phyloP scores from a whole-genome alignment of 2,329 filamentous ascomycete species.

The Fusarium compactum region DNA sequence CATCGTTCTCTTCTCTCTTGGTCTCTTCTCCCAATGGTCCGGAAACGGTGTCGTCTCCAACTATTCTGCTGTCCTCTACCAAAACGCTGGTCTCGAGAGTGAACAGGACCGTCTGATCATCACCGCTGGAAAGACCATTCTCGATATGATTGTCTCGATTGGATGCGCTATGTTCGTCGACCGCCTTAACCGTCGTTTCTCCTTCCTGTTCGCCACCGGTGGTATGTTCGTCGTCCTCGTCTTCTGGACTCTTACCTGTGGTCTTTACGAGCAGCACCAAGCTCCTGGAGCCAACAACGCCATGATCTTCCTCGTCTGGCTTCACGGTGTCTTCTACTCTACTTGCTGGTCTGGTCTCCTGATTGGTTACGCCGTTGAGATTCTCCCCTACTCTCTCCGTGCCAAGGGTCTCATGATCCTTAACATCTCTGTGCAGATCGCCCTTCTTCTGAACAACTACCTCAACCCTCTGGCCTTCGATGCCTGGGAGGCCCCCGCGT shows the following conservation, averaged over 20 bases:
- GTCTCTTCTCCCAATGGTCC: conserved; percentile 75
- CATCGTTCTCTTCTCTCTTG: conserved; percentile 70
- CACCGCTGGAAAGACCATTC: conserved; percentile 68
- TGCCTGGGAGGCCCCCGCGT: background rate
- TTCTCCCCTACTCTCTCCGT: conserved; percentile 69
- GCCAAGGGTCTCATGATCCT: conserved; percentile 72
- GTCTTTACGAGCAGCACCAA: conserved; percentile 61
- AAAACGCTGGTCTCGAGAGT: conserved; percentile 68
- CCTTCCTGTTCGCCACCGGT: conserved; percentile 63
- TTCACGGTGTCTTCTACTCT: conserved; percentile 70
- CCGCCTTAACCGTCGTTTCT: conserved; percentile 63
- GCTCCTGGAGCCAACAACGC: conserved; percentile 60
- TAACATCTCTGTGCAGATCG: conserved; percentile 72
- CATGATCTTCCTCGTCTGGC: conserved; percentile 69
- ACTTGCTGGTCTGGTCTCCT: conserved; percentile 70
- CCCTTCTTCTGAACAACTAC: conserved; percentile 70
- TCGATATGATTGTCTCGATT: conserved; percentile 70
- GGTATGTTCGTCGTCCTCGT: conserved; percentile 63
- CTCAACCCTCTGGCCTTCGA: conserved; percentile 37
- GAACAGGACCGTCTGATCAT: conserved; percentile 67
- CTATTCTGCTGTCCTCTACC: conserved; percentile 73
- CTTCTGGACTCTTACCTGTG: conserved; percentile 66
- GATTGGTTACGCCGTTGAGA: conserved; percentile 68
- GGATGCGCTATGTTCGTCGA: conserved; percentile 64
- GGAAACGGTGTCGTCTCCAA: conserved; percentile 76